Evolutionary conservation across 2,329 filamentous ascomycete species (phyloP).

Genomic region (Orbilia brochopaga): DNA sequence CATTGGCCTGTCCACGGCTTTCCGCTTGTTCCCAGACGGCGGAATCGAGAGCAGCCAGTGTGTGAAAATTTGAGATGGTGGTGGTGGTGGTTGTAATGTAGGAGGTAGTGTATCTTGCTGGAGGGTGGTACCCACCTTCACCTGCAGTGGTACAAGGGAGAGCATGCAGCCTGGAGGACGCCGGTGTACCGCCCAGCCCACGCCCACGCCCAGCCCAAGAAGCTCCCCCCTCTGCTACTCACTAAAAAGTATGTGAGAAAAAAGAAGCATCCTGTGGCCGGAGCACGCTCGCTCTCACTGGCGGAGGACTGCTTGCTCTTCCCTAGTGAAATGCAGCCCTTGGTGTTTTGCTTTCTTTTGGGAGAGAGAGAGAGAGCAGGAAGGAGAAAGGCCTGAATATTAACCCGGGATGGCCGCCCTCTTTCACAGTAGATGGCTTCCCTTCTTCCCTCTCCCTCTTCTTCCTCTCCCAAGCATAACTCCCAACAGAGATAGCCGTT

Average conservation of each 20-base stretch:
- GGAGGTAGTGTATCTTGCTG: background rate
- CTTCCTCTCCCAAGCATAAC: constrained; percentile 24
- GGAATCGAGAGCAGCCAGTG: constrained; percentile 23
- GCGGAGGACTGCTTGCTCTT: constrained; percentile 22
- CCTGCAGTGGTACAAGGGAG: constrained; percentile 45
- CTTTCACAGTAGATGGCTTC: constrained; percentile 20
- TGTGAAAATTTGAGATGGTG: constrained; percentile 46
- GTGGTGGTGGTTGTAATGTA: constrained; percentile 9
- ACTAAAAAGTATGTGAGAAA: background rate
- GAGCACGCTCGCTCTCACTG: background rate
- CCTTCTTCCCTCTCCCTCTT: constrained; percentile 6
- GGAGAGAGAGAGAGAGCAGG: no score
- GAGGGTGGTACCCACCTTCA: constrained; percentile 37
- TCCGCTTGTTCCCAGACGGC: constrained; percentile 45
- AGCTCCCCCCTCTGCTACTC: background rate
- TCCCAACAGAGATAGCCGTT: constrained; percentile 27
- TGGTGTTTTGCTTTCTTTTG: constrained; percentile 40
- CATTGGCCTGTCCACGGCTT: constrained; percentile 37
- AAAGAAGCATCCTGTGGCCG: constrained; percentile 6
- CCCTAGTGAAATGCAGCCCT: constrained; percentile 4
- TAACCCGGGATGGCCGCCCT: constrained; percentile 23
- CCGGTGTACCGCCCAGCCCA: constrained; percentile 31
- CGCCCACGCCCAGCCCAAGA: constrained; percentile 16
- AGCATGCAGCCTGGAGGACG: constrained; percentile 36
- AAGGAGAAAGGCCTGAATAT: no score